Evolutionary conservation across 257 asterid species (phyloP).

Genomic region (Scutellaria minor): DNA sequence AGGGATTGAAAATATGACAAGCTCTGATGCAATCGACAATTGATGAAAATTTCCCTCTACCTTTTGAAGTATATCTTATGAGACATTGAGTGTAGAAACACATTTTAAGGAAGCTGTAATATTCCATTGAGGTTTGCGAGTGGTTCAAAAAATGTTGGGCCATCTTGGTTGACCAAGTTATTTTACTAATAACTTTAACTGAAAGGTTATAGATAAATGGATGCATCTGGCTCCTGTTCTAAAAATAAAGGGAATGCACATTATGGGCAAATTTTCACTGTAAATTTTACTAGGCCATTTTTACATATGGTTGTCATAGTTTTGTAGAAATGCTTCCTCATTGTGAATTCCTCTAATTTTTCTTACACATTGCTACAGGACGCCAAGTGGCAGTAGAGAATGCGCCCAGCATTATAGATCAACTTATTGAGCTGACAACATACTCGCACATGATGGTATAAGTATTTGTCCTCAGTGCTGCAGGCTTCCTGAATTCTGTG

Average conservation of each 20-base stretch:
- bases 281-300: neutral
- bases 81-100: neutral
- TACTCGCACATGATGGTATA: conserved; percentile 71
- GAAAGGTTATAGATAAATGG: neutral
- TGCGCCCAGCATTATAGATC: conserved; percentile 58
- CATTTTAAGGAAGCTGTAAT: neutral
- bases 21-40: too few species aligned
- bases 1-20: neutral
- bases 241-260: conserved; percentile 4
- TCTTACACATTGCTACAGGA: conserved; percentile 51
- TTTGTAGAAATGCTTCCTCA: conserved; percentile 18
- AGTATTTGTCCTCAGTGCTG: conserved; percentile 26
- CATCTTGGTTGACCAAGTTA: conserved; percentile 1
- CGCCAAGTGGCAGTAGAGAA: conserved; percentile 70
- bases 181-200: neutral
- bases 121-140: neutral
- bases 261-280: neutral
- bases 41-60: neutral
- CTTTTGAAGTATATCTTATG: neutral
- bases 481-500: conserved; percentile 7
- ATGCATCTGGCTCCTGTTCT: neutral
- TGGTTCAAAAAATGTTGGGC: neutral
- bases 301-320: conserved; percentile 1
- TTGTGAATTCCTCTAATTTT: conserved; percentile 28
- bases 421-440: conserved; percentile 59